These are phyloP conservation scores for Plasmodium ovale DNA, from an alignment of 169 alveolate genomes.

Conservation along the genomic window DNA sequence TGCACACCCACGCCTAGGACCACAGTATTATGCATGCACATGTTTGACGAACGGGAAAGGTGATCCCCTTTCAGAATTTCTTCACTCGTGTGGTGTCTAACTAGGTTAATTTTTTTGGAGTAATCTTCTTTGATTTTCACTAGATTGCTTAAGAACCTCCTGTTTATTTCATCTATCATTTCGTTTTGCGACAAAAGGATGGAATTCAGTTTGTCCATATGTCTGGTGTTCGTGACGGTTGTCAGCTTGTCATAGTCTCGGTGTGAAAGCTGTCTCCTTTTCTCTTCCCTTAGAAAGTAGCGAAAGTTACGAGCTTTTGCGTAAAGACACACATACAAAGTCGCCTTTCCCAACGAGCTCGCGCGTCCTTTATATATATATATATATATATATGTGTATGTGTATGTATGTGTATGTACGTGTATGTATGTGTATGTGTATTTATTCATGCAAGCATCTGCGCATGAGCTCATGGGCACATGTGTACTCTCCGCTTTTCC, in stretches of 20 bases:
- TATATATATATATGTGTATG: background rate
- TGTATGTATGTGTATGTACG: too few relatives aligned
- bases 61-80: too few relatives aligned
- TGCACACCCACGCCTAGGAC: too few relatives aligned
- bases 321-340: background rate
- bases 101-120: conserved; percentile 40
- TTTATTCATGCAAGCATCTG: too few relatives aligned
- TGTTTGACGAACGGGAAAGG: too few relatives aligned
- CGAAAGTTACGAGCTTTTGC: background rate
- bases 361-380: too few relatives aligned
- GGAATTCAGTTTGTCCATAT: conserved; percentile 43
- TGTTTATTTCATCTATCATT: conserved; percentile 42
- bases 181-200: conserved; percentile 47
- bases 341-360: too few relatives aligned
- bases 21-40: too few relatives aligned
- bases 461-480: too few relatives aligned
- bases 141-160: conserved; percentile 22
- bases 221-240: conserved; percentile 20
- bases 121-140: conserved; percentile 14
- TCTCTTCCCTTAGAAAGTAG: conserved; percentile 22
- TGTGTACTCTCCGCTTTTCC: too few relatives aligned
- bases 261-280: conserved; percentile 17
- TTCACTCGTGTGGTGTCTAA: background rate
- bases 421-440: too few relatives aligned
- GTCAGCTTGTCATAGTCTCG: conserved; percentile 34